These are phyloP conservation scores for Boletus rufocinnamomeus DNA, from an alignment of 768 basidiomycete species.

Conservation along the genomic window DNA sequence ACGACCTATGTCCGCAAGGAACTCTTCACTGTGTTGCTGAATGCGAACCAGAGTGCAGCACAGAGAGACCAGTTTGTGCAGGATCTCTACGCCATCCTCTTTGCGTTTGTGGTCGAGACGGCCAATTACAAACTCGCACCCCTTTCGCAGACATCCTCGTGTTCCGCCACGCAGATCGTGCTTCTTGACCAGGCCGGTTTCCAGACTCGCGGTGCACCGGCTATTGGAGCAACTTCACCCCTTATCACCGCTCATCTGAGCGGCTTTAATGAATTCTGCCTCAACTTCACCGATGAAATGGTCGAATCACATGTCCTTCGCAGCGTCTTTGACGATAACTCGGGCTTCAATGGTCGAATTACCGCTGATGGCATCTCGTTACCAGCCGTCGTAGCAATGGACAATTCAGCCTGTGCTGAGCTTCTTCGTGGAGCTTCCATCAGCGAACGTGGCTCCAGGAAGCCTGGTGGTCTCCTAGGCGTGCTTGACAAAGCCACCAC, in stretches of 20 bases:
- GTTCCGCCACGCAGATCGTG: constrained; percentile 48
- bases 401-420: constrained; percentile 57
- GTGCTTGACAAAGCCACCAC: constrained; percentile 52
- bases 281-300: constrained; percentile 61
- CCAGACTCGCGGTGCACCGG: constrained; percentile 50
- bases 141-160: constrained; percentile 40
- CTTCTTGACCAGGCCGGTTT: constrained; percentile 60
- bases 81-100: constrained; percentile 64
- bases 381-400: constrained; percentile 50
- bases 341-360: constrained; percentile 46
- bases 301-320: constrained; percentile 59
- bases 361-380: constrained; percentile 54
- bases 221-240: constrained; percentile 45
- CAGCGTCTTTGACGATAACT: constrained; percentile 51
- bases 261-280: constrained; percentile 60
- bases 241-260: constrained; percentile 58
- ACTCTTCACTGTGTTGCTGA: constrained; percentile 56
- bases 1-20: constrained; percentile 62
- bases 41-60: constrained; percentile 47
- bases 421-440: constrained; percentile 56
- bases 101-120: constrained; percentile 63
- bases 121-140: constrained; percentile 60
- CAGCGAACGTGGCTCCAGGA: constrained; percentile 46
- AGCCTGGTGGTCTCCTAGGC: constrained; percentile 62
- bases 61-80: constrained; percentile 58